Evolutionary conservation across 164 flowering plant species (phyloP).

Genomic region (Vitis rupestris): DNA sequence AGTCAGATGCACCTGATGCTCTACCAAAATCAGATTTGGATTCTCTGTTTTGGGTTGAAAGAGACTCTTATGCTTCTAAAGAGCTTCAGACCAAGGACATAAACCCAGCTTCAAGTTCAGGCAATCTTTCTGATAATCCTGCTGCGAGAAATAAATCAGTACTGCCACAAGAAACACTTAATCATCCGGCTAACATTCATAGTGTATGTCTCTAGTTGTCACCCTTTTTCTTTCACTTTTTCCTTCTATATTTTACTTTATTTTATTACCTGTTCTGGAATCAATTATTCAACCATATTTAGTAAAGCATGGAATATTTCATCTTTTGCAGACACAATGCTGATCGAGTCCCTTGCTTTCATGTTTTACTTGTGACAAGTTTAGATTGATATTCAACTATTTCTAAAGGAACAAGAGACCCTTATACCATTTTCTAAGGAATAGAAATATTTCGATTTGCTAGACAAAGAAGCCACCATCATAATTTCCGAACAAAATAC

Average conservation of each 20-base stretch:
- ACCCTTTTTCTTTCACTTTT: background rate
- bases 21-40: constrained; percentile 48
- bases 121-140: constrained; percentile 8
- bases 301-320: too few relatives aligned
- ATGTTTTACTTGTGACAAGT: too few relatives aligned
- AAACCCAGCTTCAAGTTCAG: constrained; percentile 19
- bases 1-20: constrained; percentile 98
- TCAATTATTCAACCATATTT: too few relatives aligned
- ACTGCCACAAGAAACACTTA: constrained; percentile 54
- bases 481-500: too few relatives aligned
- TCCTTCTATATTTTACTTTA: background rate
- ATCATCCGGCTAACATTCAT: constrained; percentile 89
- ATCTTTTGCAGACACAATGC: too few relatives aligned
- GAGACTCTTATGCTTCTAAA: constrained; percentile 37
- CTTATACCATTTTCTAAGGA: too few relatives aligned
- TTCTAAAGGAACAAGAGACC: too few relatives aligned
- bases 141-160: constrained; percentile 23
- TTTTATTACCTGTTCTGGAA: background rate
- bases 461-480: too few relatives aligned
- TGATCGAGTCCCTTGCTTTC: too few relatives aligned
- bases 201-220: constrained; percentile 29
- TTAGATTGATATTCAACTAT: too few relatives aligned
- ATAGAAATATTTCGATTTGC: too few relatives aligned
- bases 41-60: constrained; percentile 49
- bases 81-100: constrained; percentile 25